Base-by-base conservation (phyloP, 2,329 filamentous ascomycete genomes). In the Colletotrichum gigasporum region DNA sequence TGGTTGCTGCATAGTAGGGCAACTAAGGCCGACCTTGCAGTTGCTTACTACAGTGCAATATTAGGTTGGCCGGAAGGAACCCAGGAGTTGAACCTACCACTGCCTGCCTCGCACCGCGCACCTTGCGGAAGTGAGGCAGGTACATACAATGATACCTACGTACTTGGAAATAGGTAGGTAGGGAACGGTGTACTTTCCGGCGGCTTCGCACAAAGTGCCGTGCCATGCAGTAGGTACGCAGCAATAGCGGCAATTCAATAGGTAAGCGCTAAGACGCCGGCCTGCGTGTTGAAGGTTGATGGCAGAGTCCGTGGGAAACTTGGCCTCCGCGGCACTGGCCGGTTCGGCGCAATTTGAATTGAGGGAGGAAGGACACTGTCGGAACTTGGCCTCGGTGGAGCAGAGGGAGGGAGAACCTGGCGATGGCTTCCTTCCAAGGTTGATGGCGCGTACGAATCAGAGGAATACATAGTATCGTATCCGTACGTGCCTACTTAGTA, bases 181-280 rank as follows among this genome's bases (percentile, higher is more conserved):
- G n/a, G 12, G n/a, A 14, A 39, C 35, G 28, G 26, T 44, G 37
- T 42, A 20, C 5, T 54, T 16, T 24, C 37, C 26, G 26, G 35
- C 12, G 28, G 12, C 12, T 37, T 56, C 20, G n/a, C n/a, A n/a
- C n/a, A n/a, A n/a, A n/a, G n/a, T n/a, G n/a, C n/a, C n/a, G n/a
- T n/a, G n/a, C n/a, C n/a, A n/a, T n/a, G n/a, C n/a, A n/a, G n/a
- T n/a, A n/a, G n/a, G n/a, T n/a, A n/a, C n/a, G n/a, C n/a, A n/a
- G n/a, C n/a, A n/a, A n/a, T 42, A 14, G 18, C 52, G 41, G 55
- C 32, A 34, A 22, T 8, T 16, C 16, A 52, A 24, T n/a, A 26
- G 53, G 55, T 54, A 64, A 61, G 61, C 61, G 48, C 48, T 54
- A 42, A 34, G 47, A 50, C 48, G 56, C 16, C 48, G 47, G 55